phyloP scores from a whole-genome alignment of 1,284 basidiomycete genomes.

The Ceraceosorus guamensis region DNA sequence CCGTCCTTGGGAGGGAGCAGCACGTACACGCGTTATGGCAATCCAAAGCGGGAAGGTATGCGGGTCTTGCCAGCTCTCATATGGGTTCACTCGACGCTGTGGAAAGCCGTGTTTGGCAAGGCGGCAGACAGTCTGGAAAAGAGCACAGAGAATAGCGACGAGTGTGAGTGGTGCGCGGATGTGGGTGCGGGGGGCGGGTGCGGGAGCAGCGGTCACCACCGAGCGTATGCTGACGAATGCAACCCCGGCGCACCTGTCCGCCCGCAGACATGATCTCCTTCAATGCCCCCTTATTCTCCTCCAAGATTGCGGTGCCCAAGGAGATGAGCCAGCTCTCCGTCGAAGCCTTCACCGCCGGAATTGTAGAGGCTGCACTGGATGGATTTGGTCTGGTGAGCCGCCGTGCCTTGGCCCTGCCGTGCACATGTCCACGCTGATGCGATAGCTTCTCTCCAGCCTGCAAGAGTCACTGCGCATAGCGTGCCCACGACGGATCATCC shows the following conservation, averaged over 20 bases:
- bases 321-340: conserved; percentile 91
- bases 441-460: conserved; percentile 59
- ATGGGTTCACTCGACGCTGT: conserved; percentile 60
- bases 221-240: neutral
- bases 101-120: conserved; percentile 86
- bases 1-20: conserved; percentile 5
- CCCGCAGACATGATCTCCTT: conserved; percentile 89
- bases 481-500: conserved; percentile 76
- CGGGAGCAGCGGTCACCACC: neutral
- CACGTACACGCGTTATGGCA: conserved; percentile 15
- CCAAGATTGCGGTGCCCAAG: conserved; percentile 82
- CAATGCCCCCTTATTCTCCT: conserved; percentile 85
- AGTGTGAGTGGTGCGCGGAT: conserved; percentile 60
- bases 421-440: conserved; percentile 45
- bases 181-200: neutral
- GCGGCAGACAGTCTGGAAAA: conserved; percentile 89
- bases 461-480: conserved; percentile 89
- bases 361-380: conserved; percentile 94
- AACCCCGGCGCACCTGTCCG: neutral
- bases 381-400: conserved; percentile 85
- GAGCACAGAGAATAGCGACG: conserved; percentile 88
- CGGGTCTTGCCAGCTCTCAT: conserved; percentile 34
- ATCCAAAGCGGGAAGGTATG: conserved; percentile 38
- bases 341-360: conserved; percentile 90
- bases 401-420: neutral